Evolutionary conservation across 768 basidiomycete species (phyloP), one percentile per base, ranked within the genome.

Genomic region (Trametes elegans): DNA sequence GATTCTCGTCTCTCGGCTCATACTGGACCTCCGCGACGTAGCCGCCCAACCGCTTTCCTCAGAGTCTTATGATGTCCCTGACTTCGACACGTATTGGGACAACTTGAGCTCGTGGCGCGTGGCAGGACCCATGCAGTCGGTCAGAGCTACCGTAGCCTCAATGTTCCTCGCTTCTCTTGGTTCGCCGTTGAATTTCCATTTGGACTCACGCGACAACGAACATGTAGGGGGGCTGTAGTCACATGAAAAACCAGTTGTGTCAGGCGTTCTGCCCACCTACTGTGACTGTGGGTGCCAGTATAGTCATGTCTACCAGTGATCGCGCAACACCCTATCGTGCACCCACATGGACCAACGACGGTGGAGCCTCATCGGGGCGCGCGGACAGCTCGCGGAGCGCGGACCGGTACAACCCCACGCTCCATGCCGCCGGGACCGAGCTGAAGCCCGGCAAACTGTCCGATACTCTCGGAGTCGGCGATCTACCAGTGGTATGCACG

Each of bases 1-100:
- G 7, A 55, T 55, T 11, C 46, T 55, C 32, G 41, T 49, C 47
- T 41, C 54, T 3, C 54, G 47, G 5, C 49, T 55, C 46, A 55
- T 55, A 23, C 54, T 55, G 16, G 49, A 55, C 47, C 40, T 55
- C 2, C 54, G 54, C 24, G 54, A 55, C 9, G 49, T 41, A 8
- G 49, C 39, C 3, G 19, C 26, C 32, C 10, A n/a, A 23, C 27
- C 6, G 18, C 28, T 27, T 18, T 18, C 24, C 27, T 13, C 18
- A 36, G 8, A 13, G 46, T n/a, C n/a, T n/a, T n/a, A 49, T 7
- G 27, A 21, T 18, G 38, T 28, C 23, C 49, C 38, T 16, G 27
- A 27, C 14, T 10, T 9, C 2, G 38, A 49, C 10, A 28, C 49
- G 5, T 49, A 49, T 39, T 28, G 38, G 49, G 16, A 49, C 18